phyloP scores from a whole-genome alignment of 176 grass and related monocot genomes.

The Chrysopogon serrulatus region DNA sequence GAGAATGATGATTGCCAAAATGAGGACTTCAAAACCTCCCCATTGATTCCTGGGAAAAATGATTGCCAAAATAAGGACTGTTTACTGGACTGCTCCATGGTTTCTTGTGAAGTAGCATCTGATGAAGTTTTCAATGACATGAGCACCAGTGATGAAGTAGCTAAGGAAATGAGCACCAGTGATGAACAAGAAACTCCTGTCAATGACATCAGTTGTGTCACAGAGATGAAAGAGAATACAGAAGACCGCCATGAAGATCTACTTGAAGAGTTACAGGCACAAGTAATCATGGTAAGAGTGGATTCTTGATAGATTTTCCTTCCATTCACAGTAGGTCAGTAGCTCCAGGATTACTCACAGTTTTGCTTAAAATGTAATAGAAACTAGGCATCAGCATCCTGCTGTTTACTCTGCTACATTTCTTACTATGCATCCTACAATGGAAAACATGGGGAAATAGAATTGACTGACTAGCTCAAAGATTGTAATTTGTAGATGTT shows the following conservation, averaged over 20 bases:
- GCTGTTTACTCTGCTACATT: background rate
- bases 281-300: conserved; percentile 12
- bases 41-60: conserved; percentile 1
- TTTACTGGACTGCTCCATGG: background rate
- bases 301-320: background rate
- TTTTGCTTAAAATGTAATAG: background rate
- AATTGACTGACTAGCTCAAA: background rate
- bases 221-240: conserved; percentile 1
- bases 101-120: conserved; percentile 15
- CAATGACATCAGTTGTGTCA: conserved; percentile 22
- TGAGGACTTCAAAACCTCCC: conserved; percentile 11
- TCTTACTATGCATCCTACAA: background rate
- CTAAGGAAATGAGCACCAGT: background rate
- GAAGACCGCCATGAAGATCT: conserved; percentile 1
- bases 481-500: background rate
- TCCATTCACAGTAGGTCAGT: conserved; percentile 21
- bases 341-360: background rate
- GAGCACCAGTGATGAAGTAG: conserved; percentile 14
- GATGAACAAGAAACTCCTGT: conserved; percentile 22
- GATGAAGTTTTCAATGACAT: conserved; percentile 20
- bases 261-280: conserved; percentile 17
- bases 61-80: conserved; percentile 12
- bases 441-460: background rate
- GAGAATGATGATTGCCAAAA: conserved; percentile 31
- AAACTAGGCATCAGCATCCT: background rate